phyloP scores from a whole-genome alignment of 2,329 filamentous ascomycete species.

The Fusarium sulawesiense region DNA sequence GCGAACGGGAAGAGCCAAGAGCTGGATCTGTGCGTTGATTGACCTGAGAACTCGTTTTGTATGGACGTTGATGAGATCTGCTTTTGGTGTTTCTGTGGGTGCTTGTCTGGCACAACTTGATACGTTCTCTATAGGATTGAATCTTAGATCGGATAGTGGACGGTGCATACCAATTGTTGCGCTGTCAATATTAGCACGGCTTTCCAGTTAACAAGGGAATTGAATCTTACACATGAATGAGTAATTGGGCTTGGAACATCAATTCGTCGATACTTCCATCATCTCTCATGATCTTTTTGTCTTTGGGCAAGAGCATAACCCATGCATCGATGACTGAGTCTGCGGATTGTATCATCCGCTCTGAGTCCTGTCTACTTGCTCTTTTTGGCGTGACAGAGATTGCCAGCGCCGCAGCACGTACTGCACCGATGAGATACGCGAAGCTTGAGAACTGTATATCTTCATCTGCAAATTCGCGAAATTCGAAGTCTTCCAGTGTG shows the following conservation, averaged over 20 bases:
- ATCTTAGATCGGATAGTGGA: slow-evolving; percentile 30
- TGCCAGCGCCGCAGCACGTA: slow-evolving; percentile 14
- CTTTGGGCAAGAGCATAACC: slow-evolving; percentile 17
- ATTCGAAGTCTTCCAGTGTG: slow-evolving; percentile 27
- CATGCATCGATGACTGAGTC: slow-evolving; percentile 32
- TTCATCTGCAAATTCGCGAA: slow-evolving; percentile 20
- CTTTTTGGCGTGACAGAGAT: slow-evolving; percentile 17
- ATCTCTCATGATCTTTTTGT: slow-evolving; percentile 2
- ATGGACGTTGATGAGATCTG: slow-evolving; percentile 34
- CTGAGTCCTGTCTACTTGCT: slow-evolving; percentile 16
- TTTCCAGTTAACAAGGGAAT: fast-evolving
- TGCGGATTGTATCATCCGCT: slow-evolving; percentile 23
- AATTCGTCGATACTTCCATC: slow-evolving; percentile 30
- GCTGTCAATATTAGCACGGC: not conserved
- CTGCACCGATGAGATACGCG: slow-evolving; percentile 30
- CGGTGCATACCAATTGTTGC: slow-evolving; percentile 33
- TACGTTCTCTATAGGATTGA: slow-evolving; percentile 23
- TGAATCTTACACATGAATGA: slow-evolving; percentile 33
- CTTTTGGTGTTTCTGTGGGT: not conserved
- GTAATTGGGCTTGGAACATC: slow-evolving; percentile 34
- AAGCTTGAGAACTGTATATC: slow-evolving; percentile 11
- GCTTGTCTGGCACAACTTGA: slow-evolving; percentile 33
- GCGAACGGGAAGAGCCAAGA: slow-evolving; percentile 13
- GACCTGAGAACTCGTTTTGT: slow-evolving; percentile 27
- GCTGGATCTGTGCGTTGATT: slow-evolving; percentile 30